Base-by-base conservation (phyloP, 2,329 filamentous ascomycete genomes). In the Coleophoma crateriformis region DNA sequence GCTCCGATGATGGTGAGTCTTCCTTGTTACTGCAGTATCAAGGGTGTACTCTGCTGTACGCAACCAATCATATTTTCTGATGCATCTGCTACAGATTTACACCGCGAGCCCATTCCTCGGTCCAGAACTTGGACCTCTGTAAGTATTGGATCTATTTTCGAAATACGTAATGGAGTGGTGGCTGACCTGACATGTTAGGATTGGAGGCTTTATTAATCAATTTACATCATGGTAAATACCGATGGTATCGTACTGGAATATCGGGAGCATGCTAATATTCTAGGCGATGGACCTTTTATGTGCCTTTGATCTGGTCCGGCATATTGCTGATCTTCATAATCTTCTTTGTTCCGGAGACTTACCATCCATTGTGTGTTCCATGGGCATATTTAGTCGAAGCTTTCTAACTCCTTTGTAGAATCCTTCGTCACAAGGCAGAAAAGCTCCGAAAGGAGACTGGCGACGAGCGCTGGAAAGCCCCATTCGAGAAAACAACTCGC, bases 161-260 rank as follows among this genome's bases (percentile, higher is more conserved):
- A 27, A 27, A 27, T 27, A 27, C 2, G 6, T 7, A 27, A 3
- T 2, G 2, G 6, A 27, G 27, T 27, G 3, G 8, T 27, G 8
- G 8, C 27, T 27, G 8, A 27, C 27, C 27, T 27, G 8, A 4
- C 6, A 2, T 27, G 7, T 27, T 10, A 27, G 27, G 45, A 76
- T 78, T 5, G 81, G 82, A 54, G 83, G 82, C 3, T 88, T 87
- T 63, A 69, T 87, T 3, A 80, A 81, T 13, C 73, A 81, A 61
- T 72, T 73, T 2, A 76, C 73, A 10, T 82, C 81, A n/a, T 87
- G 2, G 76, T 73, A 12, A 19, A 82, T 14, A 27, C 5, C 27
- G 8, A 7, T 10, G 3, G 8, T 4, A 27, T 27, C 27, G 8
- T 10, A 7, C 3, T 27, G 27, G 6, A 27, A 4, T 27, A 4